Base-by-base conservation (phyloP, 805 yeast species). In the Ogataea angusta region DNA sequence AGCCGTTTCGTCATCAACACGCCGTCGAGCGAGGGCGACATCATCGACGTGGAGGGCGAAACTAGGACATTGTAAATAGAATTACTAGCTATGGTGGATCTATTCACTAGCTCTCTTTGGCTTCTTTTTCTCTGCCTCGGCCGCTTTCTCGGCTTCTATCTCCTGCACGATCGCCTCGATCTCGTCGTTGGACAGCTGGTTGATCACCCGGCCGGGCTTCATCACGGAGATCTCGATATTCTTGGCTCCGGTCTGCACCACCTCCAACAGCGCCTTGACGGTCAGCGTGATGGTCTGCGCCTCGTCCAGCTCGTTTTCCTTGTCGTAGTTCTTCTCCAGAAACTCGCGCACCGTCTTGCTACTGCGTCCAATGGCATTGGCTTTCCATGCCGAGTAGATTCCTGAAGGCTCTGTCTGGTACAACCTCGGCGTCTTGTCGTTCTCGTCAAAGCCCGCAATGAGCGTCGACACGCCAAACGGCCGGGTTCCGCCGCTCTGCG, bases 361-460 rank as follows among this genome's bases (percentile, higher is more conserved):
- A 47, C 93, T 85, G 59, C 96, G 80, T 43, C 99, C 99, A 57
- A 93, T 93, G 14, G 98, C 89, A 60, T 87, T 91, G 24, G 98
- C 97, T 63, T 90, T 87, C 99, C 99, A 93, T 3, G 96, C 95
- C 34, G 95, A 86, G 62, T 84, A 91, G 50, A 93, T 91, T 18
- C 99, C 99, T 34, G 95, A 85, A 30, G 99, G 99, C 64, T 93
- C 99, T 10, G 99, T 93, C 64, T 86, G 95, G 67, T 82, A 93
- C 51, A 93, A 75, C 61, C 78, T 82, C 32, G 98, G 97, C 24
- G 73, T 76, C 16, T 66, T 66, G 65, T 88, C 96, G 57, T 83
- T 82, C 40, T 82, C 82, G 68, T 93, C 98, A 57, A 93, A 93
- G 1, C 99, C 99, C 17, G 95, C 96, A 62, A 93, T 85, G 56